Conservation (phyloP, 352 stramenopile species). For the Phytophthora pini region DNA sequence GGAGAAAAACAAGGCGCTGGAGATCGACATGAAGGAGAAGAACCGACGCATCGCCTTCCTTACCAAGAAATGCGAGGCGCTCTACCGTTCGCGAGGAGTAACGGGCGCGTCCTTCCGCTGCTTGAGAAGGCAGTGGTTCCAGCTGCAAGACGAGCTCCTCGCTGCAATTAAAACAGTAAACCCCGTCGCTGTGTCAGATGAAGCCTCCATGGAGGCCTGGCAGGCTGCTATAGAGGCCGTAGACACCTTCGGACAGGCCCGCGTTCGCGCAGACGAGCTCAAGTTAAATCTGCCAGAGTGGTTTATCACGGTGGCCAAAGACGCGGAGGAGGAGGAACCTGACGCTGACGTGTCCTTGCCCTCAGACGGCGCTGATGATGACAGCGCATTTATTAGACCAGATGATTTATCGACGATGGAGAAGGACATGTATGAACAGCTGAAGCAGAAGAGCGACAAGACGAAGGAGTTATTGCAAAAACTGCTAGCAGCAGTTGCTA, state of each 20-base stretch:
- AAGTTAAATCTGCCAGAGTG: conserved; percentile 70
- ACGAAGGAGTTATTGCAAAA: conserved; percentile 46
- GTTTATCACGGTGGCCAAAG: conserved; percentile 68
- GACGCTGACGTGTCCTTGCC: conserved; percentile 39
- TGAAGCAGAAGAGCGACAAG: conserved; percentile 39
- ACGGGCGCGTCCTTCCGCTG: conserved; percentile 60
- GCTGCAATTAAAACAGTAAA: conserved; percentile 35
- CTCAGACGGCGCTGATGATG: conserved; percentile 35
- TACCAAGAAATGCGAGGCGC: conserved; percentile 66
- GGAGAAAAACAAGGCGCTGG: conserved; percentile 78
- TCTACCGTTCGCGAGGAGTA: conserved; percentile 64
- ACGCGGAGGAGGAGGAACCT: conserved; percentile 44
- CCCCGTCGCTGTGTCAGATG: conserved; percentile 14
- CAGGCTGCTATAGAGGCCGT: conserved; percentile 38
- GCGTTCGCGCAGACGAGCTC: conserved; percentile 50
- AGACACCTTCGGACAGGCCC: conserved; percentile 53
- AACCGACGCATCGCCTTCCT: conserved; percentile 81
- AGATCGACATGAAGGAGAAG: conserved; percentile 82
- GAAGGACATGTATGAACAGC: conserved; percentile 45
- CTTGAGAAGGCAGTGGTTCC: conserved; percentile 67
- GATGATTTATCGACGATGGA: conserved; percentile 56
- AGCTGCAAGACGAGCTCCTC: conserved; percentile 68
- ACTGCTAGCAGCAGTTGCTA: conserved; percentile 39
- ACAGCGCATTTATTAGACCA: conserved; percentile 29
- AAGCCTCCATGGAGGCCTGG: conserved; percentile 39